Evolutionary conservation across 1,284 basidiomycete genomes (phyloP), one percentile per base, ranked within the genome.

Genomic region (Pseudozyma sp.): DNA sequence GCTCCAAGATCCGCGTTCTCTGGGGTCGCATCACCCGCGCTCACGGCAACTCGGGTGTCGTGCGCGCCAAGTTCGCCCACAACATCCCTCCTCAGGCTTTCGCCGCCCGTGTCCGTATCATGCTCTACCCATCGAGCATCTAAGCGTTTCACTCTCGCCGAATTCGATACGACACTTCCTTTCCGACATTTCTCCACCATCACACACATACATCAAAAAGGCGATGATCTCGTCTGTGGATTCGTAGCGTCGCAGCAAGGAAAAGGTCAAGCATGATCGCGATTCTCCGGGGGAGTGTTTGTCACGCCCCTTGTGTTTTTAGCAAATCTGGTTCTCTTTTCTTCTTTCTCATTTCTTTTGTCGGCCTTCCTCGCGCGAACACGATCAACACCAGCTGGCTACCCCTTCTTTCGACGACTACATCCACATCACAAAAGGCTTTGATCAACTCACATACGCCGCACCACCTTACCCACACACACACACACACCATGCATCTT

Each of bases 61-160:
- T 98, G 85, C 96, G 96, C 88, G 91, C 92, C 88, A 97, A 98
- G 90, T 99, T 99, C 91, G 89, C 89, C 80, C 90, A 90, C 85
- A 99, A 99, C 90, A 92, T 99, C 82, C 96, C 97, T 80, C 93
- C 97, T 75, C 92, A 92, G 84, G 90, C 93, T 69, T 98, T 99
- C 86, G 95, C 96, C 87, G 94, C 94, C 68, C 90, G 90, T 84
- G 92, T 95, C 87, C 92, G 96, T 86, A 89, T 99, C 87, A 94
- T 98, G 87, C 84, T 91, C 88, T 75, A 79, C 75, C 72, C 61
- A 48, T 80, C 76, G 64, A 81, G 75, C 79, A 77, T 78, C 69
- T 78, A 75, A 73, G 37, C 44, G 46, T 35, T n/a, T 17, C 17
- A n/a, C 33, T 9, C 40, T 16, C 16, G n/a, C 7, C 40, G 16